Conservation (phyloP, 148 eudicot species). For the Pouteria glomerata region DNA sequence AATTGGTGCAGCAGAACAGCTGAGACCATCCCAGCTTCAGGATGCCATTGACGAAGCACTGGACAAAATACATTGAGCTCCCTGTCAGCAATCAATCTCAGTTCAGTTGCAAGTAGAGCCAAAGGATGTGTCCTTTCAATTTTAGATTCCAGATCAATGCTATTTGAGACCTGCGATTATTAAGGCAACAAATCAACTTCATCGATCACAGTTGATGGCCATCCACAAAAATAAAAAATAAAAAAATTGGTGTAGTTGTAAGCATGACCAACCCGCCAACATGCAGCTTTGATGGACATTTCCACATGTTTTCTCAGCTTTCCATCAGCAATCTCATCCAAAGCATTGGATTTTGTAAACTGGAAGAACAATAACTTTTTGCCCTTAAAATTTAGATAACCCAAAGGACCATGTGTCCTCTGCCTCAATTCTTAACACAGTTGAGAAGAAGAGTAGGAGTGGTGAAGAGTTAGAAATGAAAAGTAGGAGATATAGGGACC, state of each 20-base stretch:
- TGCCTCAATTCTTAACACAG: background rate
- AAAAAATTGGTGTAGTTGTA: background rate
- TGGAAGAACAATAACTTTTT: constrained; percentile 30
- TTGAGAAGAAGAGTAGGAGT: background rate
- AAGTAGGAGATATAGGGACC: background rate
- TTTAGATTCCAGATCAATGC: constrained; percentile 39
- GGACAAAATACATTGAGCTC: constrained; percentile 55
- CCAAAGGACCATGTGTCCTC: background rate
- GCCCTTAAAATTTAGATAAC: no score
- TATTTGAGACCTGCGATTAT: constrained; percentile 37
- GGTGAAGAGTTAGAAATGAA: background rate
- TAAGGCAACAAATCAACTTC: constrained; percentile 4
- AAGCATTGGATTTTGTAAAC: constrained; percentile 36
- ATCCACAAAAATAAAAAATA: background rate
- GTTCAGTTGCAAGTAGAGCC: constrained; percentile 60
- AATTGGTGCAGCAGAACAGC: constrained; percentile 53
- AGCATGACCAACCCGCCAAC: constrained; percentile 50
- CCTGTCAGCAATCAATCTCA: constrained; percentile 52
- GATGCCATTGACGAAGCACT: constrained; percentile 52
- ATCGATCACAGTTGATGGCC: background rate
- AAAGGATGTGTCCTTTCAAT: constrained; percentile 47
- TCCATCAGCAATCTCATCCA: constrained; percentile 23
- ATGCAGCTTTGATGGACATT: constrained; percentile 64
- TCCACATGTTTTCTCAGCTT: constrained; percentile 49
- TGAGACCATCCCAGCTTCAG: constrained; percentile 70